A percentile compares a stretch with the other conserved stretches of the same genome.
phyloP scores from a whole-genome alignment of 176 grass and related monocot genomes.

The Triticum monococcum region DNA sequence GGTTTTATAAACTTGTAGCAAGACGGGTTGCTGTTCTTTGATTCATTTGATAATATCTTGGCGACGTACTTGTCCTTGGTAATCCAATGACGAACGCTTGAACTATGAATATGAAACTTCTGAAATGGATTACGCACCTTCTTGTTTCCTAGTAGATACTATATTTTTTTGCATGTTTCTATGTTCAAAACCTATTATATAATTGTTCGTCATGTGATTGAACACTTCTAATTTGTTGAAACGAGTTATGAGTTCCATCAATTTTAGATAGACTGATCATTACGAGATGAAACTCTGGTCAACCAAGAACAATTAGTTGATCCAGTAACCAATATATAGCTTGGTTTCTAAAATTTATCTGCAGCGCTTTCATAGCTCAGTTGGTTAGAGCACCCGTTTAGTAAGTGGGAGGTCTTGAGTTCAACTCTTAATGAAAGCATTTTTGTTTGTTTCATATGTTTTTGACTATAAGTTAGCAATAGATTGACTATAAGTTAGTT shows the following conservation, averaged over 20 bases:
- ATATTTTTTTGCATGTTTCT: too few relatives aligned
- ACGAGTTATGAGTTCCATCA: not conserved
- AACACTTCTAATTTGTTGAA: not conserved
- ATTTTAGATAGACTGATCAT: not conserved
- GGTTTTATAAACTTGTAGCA: conserved; percentile 42
- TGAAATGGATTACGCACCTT: not conserved
- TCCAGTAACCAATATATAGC: not conserved
- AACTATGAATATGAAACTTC: not conserved
- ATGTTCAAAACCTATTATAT: too few relatives aligned
- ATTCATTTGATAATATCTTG: conserved; percentile 27
- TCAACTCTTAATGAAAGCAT: conserved; percentile 15
- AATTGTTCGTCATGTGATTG: not conserved
- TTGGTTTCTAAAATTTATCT: fast-evolving
- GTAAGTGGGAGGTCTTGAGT: conserved; percentile 81
- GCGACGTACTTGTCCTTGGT: conserved; percentile 30
- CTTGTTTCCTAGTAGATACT: too few relatives aligned
- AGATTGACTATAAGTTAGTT: too few relatives aligned
- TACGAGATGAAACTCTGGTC: not conserved
- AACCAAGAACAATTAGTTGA: not conserved
- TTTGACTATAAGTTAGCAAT: not conserved
- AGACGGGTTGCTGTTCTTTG: conserved; percentile 58
- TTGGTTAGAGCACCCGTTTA: conserved; percentile 95
- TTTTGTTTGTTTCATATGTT: too few relatives aligned
- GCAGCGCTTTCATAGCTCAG: conserved; percentile 62
- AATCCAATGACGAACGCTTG: not conserved